Percentiles rank a stretch among this genome's conserved stretches.
Conservation (phyloP, 352 stramenopile genomes). For the Phytophthora ohioensis region DNA sequence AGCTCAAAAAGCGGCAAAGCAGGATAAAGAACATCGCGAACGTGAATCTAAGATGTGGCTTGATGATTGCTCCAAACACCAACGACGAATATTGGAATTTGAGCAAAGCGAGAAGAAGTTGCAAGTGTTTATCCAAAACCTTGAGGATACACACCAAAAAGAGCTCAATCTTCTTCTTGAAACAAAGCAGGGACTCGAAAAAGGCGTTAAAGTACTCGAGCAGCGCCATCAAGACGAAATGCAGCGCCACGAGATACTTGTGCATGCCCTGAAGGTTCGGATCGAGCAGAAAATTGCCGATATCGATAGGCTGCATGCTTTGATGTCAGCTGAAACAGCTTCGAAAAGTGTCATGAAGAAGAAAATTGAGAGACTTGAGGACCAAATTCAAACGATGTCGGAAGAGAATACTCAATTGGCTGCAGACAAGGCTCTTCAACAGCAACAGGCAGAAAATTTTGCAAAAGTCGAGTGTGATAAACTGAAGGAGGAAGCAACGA, state of each 20-base stretch:
- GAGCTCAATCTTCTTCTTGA: constrained; percentile 19
- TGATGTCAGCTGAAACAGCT: constrained; percentile 7
- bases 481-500: constrained; percentile 7
- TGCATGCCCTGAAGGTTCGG: constrained; percentile 26
- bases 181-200: constrained; percentile 18
- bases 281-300: constrained; percentile 30
- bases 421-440: not conserved
- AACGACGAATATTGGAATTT: constrained; percentile 17
- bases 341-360: constrained; percentile 3
- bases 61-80: not conserved
- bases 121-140: constrained; percentile 2
- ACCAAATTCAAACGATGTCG: constrained; percentile 7
- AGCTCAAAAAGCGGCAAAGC: not conserved
- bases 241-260: constrained; percentile 21
- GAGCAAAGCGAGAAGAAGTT: constrained; percentile 11
- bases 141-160: constrained; percentile 17
- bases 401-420: constrained; percentile 11
- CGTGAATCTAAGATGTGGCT: constrained; percentile 3
- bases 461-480: constrained; percentile 5
- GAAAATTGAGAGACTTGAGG: constrained; percentile 6
- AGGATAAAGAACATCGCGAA: constrained; percentile 12
- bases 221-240: constrained; percentile 16
- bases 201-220: not conserved
- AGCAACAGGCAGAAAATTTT: constrained; percentile 3
- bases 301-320: constrained; percentile 8